phyloP scores from a whole-genome alignment of 306 rosid species.

The Citrullus colocynthis region DNA sequence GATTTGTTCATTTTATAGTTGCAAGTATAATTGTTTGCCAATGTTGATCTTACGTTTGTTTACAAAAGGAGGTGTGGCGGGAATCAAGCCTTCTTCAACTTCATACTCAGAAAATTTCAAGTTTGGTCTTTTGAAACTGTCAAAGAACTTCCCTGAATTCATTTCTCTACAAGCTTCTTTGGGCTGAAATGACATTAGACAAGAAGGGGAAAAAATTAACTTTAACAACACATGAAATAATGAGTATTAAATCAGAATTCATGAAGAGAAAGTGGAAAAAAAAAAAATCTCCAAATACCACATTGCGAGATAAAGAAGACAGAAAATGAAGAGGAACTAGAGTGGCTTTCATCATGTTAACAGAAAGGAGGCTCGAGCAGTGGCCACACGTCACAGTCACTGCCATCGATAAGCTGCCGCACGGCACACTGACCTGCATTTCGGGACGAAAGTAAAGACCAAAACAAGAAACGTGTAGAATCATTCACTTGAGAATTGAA shows the following conservation, averaged over 20 bases:
- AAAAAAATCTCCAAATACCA: not conserved
- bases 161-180: not conserved
- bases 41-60: constrained; percentile 46
- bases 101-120: constrained; percentile 53
- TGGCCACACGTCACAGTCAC: constrained; percentile 94
- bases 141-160: not conserved
- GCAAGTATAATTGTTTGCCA: not conserved
- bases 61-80: constrained; percentile 32
- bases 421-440: constrained; percentile 83
- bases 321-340: constrained; percentile 71
- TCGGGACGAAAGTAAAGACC: not conserved
- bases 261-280: not conserved
- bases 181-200: not conserved
- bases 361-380: constrained; percentile 73
- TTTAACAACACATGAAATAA: not conserved
- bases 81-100: constrained; percentile 28
- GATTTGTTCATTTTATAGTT: not conserved
- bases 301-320: constrained; percentile 34
- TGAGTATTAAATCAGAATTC: not conserved
- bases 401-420: constrained; percentile 73
- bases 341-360: constrained; percentile 79
- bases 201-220: not conserved
- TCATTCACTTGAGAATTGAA: not conserved
- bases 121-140: constrained; percentile 15
- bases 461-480: not conserved